phyloP scores from a whole-genome alignment of 2,329 filamentous ascomycete genomes.

The Coniella lustricola region DNA sequence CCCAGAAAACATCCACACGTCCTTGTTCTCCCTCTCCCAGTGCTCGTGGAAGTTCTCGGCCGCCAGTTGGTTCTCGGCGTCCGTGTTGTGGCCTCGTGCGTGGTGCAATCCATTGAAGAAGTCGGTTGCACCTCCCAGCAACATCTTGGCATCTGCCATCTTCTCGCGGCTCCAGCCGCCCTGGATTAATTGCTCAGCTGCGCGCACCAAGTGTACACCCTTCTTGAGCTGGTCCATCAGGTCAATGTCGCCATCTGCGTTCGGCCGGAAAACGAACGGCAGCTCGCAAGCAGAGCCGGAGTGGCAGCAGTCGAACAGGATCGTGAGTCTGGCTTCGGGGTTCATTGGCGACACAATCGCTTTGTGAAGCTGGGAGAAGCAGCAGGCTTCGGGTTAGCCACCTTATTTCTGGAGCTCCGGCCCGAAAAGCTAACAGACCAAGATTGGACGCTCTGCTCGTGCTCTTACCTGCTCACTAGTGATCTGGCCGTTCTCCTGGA shows the following conservation, averaged over 20 bases:
- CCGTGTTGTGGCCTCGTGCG: constrained; percentile 32
- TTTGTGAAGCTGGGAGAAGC: constrained; percentile 33
- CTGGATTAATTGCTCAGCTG: constrained; percentile 41
- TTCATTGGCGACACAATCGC: constrained; percentile 45
- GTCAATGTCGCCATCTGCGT: constrained; percentile 48
- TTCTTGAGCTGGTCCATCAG: constrained; percentile 48
- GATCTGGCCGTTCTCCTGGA: constrained; percentile 44
- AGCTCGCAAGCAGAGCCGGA: constrained; percentile 52
- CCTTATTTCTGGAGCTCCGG: neutral
- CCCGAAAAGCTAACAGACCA: too few species aligned
- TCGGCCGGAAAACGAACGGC: constrained; percentile 50
- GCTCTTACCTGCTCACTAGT: constrained; percentile 34
- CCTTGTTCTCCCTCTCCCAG: constrained; percentile 31
- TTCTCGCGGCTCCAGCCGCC: constrained; percentile 40
- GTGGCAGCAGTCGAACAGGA: constrained; percentile 57
- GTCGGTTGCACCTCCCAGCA: constrained; percentile 44
- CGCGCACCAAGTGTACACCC: constrained; percentile 41
- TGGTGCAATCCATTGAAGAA: constrained; percentile 48
- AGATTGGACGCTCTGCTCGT: neutral
- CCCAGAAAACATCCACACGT: constrained; percentile 36
- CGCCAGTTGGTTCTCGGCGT: constrained; percentile 34
- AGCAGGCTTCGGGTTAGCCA: neutral
- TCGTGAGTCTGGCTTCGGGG: constrained; percentile 42
- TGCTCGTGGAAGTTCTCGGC: constrained; percentile 36
- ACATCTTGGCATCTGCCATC: constrained; percentile 41